phyloP scores from a whole-genome alignment of 441 rosid genomes.

The Flueggea neowawraea region DNA sequence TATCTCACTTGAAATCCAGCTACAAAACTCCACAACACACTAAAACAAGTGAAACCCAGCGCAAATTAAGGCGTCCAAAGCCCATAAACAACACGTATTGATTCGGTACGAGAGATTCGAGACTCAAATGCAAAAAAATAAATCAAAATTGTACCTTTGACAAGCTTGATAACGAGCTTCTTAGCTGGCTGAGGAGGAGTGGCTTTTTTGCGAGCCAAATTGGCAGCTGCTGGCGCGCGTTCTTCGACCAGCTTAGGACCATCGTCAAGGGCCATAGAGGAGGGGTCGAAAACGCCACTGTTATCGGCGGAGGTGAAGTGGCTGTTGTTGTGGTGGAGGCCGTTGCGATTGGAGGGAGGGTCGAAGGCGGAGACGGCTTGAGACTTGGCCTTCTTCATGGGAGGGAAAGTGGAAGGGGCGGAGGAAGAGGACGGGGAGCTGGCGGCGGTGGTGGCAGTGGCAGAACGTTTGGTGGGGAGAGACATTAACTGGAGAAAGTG shows the following conservation, averaged over 20 bases:
- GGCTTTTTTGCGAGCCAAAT: conserved; percentile 93
- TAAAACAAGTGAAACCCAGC: too few species aligned
- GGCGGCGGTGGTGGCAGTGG: conserved; percentile 27
- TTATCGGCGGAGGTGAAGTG: conserved; percentile 23
- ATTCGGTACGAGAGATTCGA: too few species aligned
- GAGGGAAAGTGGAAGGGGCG: conserved; percentile 15
- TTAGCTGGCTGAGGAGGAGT: conserved; percentile 91
- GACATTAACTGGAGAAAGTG: conserved; percentile 48
- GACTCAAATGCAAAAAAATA: too few species aligned
- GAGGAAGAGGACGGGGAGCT: conserved; percentile 24
- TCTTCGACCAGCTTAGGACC: conserved; percentile 48
- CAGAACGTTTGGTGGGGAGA: conserved; percentile 92
- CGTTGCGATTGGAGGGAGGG: conserved; percentile 54
- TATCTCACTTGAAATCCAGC: too few species aligned
- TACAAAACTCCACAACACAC: too few species aligned
- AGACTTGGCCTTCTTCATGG: conserved; percentile 88
- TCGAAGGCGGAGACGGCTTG: conserved; percentile 56
- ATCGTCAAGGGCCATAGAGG: conserved; percentile 63
- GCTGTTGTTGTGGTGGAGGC: conserved; percentile 49
- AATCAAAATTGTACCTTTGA: conserved; percentile 45
- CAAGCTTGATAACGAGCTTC: conserved; percentile 86
- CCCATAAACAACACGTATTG: too few species aligned
- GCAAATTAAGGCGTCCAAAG: too few species aligned
- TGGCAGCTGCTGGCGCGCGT: conserved; percentile 47
- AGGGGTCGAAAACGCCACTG: conserved; percentile 54